These are phyloP conservation scores for Leucogyrophana mollusca DNA, from an alignment of 768 basidiomycete genomes.

Conservation along the genomic window DNA sequence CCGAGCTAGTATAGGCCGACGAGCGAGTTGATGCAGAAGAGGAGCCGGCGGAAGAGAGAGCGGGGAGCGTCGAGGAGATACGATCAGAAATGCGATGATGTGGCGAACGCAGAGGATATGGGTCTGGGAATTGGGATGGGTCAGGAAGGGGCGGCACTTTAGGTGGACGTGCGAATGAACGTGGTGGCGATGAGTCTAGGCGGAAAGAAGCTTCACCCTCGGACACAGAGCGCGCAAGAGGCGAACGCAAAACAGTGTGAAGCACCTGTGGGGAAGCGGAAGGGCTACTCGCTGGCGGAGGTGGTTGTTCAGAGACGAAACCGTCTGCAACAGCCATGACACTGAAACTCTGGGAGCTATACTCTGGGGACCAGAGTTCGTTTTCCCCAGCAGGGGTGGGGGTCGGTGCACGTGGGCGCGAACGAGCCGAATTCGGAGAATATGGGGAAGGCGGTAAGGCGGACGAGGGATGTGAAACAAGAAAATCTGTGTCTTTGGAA, in stretches of 20 bases:
- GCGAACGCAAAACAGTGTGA: conserved; percentile 29
- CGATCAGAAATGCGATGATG: conserved; percentile 37
- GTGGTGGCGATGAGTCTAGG: conserved; percentile 34
- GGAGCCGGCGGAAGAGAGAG: conserved; percentile 70
- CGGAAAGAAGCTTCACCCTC: conserved; percentile 39
- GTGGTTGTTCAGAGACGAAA: conserved; percentile 6
- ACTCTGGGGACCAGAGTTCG: conserved; percentile 24
- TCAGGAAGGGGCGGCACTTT: conserved; percentile 53
- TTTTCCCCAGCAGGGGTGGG: conserved; percentile 28
- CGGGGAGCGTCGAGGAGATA: conserved; percentile 43
- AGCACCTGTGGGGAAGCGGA: conserved; percentile 20
- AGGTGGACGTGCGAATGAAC: conserved; percentile 41
- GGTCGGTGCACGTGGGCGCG: conserved; percentile 40
- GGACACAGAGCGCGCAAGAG: conserved; percentile 37
- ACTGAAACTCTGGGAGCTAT: conserved; percentile 11
- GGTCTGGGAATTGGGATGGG: conserved; percentile 69
- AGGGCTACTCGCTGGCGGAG: conserved; percentile 16
- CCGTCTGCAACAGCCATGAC: conserved; percentile 19
- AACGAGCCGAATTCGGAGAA: conserved; percentile 27
- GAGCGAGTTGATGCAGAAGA: conserved; percentile 73
- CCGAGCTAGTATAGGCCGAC: conserved; percentile 74
- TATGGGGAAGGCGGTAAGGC: conserved; percentile 32
- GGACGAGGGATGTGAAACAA: conserved; percentile 25
- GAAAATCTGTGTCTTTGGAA: conserved; percentile 26
- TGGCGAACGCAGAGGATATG: conserved; percentile 60